Conservation (phyloP, 1,284 basidiomycete genomes). For the Leccinum pachyderme region DNA sequence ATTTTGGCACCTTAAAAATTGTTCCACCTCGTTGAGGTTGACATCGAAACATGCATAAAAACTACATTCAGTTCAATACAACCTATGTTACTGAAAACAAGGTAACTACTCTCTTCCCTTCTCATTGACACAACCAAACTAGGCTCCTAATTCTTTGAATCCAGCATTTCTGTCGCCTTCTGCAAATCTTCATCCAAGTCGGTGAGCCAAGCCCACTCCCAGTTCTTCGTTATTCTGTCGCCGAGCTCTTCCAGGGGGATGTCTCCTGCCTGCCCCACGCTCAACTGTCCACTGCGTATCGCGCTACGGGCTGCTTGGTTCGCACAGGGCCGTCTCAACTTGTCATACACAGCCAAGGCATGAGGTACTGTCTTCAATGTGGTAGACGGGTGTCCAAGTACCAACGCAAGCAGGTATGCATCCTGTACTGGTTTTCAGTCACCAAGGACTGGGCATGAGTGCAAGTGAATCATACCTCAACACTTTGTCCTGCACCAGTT, state of each 20-base stretch:
- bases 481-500: constrained; percentile 53
- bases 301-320: constrained; percentile 27
- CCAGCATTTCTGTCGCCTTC: constrained; percentile 21
- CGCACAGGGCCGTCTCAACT: constrained; percentile 42
- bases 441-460: no score
- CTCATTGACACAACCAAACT: no score
- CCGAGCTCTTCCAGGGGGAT: constrained; percentile 14
- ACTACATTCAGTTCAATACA: no score
- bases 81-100: no score
- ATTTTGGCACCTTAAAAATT: no score
- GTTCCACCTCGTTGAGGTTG: no score
- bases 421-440: constrained; percentile 28
- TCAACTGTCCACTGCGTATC: constrained; percentile 17
- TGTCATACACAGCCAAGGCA: constrained; percentile 42
- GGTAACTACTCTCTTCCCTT: no score
- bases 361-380: constrained; percentile 34
- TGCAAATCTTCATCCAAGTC: constrained; percentile 23
- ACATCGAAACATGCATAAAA: no score
- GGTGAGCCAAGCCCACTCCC: constrained; percentile 33
- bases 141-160: not conserved
- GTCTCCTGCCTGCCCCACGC: constrained; percentile 11
- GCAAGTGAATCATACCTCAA: constrained; percentile 43
- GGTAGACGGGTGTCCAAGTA: constrained; percentile 43
- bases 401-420: constrained; percentile 40
- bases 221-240: constrained; percentile 20